Base-by-base conservation (phyloP, 805 yeast genomes). In the Ogataea paradorogensis region DNA sequence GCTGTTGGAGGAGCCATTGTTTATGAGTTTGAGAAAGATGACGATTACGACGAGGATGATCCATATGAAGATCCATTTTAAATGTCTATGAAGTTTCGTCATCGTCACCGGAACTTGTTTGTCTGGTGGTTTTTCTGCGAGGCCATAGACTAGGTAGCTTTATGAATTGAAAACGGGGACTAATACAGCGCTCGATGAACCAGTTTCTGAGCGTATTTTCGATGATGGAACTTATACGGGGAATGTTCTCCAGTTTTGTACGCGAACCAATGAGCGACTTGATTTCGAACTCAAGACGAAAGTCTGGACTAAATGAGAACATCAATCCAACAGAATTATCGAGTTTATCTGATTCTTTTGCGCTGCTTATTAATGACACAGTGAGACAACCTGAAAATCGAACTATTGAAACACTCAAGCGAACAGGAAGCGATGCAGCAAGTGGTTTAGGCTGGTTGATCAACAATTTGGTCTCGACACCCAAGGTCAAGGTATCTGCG, bases 41-140 rank as follows among this genome's bases (percentile, higher is more conserved):
- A 91, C 59, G 99, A 91, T 61, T 91, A 90, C 57, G 99, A 91
- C 56, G 99, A 91, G 60, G 98, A 93, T 53, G 99, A 91, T 62
- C 97, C 98, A 0, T 91, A 82, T 56, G 99, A 91, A 59, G 98
- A 91, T 57, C 98, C 98, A 5, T 89, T 88, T 56, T 89, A 62
- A 18, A 61, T 26, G n/a, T 40, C 35, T 38, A 29, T 29, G 33
- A 8, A 15, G 27, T 34, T 4, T 50, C 52, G n/a, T 52, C 56
- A 5, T 47, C 55, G n/a, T 34, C 47, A 15, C 22, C 33, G 0
- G 40, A 30, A 14, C 26, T 34, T 1, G 49, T 27, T 24, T 73
- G 72, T 50, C 80, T 69, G 1, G 78, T 76, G 44, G 73, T 76
- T 49, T 74, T 76, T 47, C 74, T 73, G 48, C 80, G 63, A 16